Conservation (phyloP, 371 early-diverging fungal genomes). For the Haplosporangium sp. region DNA sequence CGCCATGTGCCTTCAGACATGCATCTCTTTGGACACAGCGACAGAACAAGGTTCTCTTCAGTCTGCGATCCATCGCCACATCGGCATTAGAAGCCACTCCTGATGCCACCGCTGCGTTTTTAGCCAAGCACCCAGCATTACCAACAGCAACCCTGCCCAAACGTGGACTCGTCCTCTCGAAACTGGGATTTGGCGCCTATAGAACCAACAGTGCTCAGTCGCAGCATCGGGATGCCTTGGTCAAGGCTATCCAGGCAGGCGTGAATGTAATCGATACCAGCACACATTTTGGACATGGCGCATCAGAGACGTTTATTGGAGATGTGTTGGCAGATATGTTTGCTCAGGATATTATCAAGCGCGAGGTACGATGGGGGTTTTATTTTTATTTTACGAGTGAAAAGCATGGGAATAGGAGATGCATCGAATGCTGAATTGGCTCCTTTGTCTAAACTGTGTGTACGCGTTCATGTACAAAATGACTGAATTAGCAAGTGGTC, state of each 20-base stretch:
- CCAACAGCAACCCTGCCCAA: constrained; percentile 56
- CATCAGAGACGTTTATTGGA: constrained; percentile 71
- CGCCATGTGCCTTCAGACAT: not conserved
- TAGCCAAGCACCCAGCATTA: constrained; percentile 27
- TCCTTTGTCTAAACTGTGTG: not conserved
- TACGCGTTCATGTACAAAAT: not conserved
- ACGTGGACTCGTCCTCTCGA: constrained; percentile 59
- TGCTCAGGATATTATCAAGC: constrained; percentile 55
- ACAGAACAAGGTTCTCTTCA: not conserved
- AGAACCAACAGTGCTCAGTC: constrained; percentile 55
- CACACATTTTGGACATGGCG: constrained; percentile 77
- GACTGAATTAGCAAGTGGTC: constrained; percentile 59
- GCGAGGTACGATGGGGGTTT: constrained; percentile 53
- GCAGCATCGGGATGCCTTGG: constrained; percentile 64
- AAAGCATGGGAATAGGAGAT: no score
- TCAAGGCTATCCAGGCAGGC: constrained; percentile 66
- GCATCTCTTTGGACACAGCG: not conserved
- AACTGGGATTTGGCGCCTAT: constrained; percentile 75
- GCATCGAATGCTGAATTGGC: not conserved
- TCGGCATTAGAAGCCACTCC: constrained; percentile 27
- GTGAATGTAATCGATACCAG: constrained; percentile 83
- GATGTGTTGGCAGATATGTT: constrained; percentile 60
- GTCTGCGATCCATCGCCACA: not conserved
- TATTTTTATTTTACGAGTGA: no score
- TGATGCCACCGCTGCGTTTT: constrained; percentile 39